Evolutionary conservation across 2,329 filamentous ascomycete genomes (phyloP).

Genomic region (Orbilia brochopaga): DNA sequence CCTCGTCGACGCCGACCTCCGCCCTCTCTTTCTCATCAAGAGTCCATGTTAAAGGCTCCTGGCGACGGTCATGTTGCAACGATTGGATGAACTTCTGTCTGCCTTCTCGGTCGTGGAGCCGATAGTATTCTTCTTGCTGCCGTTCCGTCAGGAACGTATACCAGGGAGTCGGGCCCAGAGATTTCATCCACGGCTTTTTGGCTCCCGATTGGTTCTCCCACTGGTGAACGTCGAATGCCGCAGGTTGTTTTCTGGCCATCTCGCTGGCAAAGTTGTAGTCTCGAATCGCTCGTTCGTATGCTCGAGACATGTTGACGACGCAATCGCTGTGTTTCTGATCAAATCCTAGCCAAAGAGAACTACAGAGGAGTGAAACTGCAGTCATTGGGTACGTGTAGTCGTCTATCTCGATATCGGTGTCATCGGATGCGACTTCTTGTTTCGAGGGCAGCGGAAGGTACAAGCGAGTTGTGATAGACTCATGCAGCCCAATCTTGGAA

Average conservation of each 20-base stretch:
- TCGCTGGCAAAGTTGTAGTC: background rate
- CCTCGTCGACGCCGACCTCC: slow-evolving; percentile 5
- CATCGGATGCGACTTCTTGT: background rate
- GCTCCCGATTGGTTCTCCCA: slow-evolving; percentile 1
- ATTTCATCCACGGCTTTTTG: slow-evolving; percentile 10
- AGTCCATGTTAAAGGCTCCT: background rate
- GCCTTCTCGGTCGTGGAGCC: background rate
- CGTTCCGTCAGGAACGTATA: slow-evolving; percentile 6
- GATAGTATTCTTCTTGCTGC: background rate
- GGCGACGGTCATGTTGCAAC: background rate
- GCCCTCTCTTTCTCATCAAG: background rate
- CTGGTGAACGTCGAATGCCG: background rate
- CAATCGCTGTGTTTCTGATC: slow-evolving; percentile 15
- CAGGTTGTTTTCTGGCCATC: slow-evolving; percentile 4
- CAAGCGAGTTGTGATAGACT: slow-evolving; percentile 17
- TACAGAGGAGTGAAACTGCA: slow-evolving; percentile 16
- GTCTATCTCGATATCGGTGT: background rate
- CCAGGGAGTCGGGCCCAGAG: slow-evolving; percentile 21
- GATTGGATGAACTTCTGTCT: slow-evolving; percentile 1
- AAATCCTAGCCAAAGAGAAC: slow-evolving; percentile 28
- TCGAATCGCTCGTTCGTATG: slow-evolving; percentile 4
- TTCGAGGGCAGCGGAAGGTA: slow-evolving; percentile 7
- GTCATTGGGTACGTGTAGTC: background rate
- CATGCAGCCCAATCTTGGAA: slow-evolving; percentile 4
- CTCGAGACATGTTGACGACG: slow-evolving; percentile 11